phyloP scores from a whole-genome alignment of 2,329 filamentous ascomycete species.

The Calonectria hongkongensis region DNA sequence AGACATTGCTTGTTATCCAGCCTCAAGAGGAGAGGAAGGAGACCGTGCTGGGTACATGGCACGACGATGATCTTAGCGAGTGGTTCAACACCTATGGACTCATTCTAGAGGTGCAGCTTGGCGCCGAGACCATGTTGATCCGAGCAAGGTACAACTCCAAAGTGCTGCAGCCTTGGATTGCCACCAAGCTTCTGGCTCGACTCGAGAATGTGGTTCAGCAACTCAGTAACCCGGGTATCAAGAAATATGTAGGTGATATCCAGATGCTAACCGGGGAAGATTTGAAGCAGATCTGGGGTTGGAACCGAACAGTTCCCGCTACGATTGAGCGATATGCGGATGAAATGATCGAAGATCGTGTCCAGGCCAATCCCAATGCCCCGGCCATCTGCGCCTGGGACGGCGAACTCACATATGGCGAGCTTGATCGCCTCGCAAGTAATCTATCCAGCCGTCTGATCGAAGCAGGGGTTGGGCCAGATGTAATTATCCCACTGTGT shows the following conservation, averaged over 20 bases:
- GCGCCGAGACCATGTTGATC: neutral
- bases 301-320: conserved; percentile 35
- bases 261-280: conserved; percentile 41
- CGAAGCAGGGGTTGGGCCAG: neutral
- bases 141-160: conserved; percentile 25
- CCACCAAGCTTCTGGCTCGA: conserved; percentile 1
- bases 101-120: conserved; percentile 22
- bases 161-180: neutral
- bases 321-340: conserved; percentile 46
- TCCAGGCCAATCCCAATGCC: neutral
- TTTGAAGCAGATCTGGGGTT: conserved; percentile 43
- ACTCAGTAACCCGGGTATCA: neutral
- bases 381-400: conserved; percentile 16
- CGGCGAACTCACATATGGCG: neutral
- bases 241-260: conserved; percentile 24
- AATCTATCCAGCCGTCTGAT: neutral
- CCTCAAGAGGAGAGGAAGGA: neutral
- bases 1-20: conserved; percentile 38
- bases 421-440: neutral
- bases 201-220: conserved; percentile 34
- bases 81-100: conserved; percentile 27
- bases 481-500: neutral
- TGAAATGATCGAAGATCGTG: conserved; percentile 35
- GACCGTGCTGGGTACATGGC: neutral
- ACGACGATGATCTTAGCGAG: neutral